Evolutionary conservation across 305 asterid species (phyloP).

Genomic region (Solanum hybrid): DNA sequence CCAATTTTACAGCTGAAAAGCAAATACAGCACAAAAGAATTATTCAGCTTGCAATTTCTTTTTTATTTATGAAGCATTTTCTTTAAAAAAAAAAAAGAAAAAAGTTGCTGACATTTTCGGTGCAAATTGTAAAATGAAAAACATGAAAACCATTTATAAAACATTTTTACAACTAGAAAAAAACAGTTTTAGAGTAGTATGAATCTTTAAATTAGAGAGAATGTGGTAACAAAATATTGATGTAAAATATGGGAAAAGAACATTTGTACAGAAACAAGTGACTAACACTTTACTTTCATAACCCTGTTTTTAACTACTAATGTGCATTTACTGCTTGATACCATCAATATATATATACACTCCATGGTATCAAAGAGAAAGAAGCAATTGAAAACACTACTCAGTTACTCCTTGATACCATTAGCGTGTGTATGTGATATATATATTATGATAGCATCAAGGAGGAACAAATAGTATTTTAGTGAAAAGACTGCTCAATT

Average conservation of each 20-base stretch:
- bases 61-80: not conserved
- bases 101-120: not conserved
- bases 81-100: fast-evolving
- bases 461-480: not conserved
- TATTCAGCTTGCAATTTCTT: not conserved
- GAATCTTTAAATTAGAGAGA: not conserved
- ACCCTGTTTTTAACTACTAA: not conserved
- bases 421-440: too few species aligned
- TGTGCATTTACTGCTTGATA: not conserved
- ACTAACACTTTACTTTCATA: not conserved
- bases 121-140: not conserved
- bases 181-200: not conserved
- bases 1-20: not conserved
- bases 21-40: not conserved
- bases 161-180: not conserved
- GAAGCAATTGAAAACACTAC: not conserved
- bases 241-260: not conserved
- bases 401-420: not conserved
- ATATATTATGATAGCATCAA: not conserved
- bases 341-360: too few species aligned
- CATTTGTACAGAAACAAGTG: not conserved
- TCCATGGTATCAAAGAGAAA: not conserved
- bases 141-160: not conserved
- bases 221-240: not conserved
- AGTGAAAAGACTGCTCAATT: not conserved